phyloP scores from a whole-genome alignment of 139 green algal genomes.

The Zygnema cylindricum region DNA sequence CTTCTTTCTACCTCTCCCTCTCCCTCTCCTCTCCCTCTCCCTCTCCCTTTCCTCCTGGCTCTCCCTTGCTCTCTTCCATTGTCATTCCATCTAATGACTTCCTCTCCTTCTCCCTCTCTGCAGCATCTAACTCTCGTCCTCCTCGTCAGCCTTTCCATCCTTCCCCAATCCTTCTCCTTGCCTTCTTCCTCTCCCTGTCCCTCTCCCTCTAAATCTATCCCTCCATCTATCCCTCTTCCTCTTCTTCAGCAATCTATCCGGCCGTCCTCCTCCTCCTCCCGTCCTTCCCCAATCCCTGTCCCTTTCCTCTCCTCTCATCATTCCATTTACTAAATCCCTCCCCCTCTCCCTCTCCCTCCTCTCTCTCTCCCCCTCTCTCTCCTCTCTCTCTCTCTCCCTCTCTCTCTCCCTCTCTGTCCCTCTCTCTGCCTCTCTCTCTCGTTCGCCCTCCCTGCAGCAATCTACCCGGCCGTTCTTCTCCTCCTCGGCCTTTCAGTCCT shows the following conservation, averaged over 20 bases:
- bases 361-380: not conserved
- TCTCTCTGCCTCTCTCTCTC: not conserved
- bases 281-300: not conserved
- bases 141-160: not conserved
- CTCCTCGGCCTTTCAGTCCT: slow-evolving; percentile 35
- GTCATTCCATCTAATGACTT: not conserved
- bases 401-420: not conserved
- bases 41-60: not conserved
- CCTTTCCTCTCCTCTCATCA: not conserved
- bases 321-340: not conserved
- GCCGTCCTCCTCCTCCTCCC: slow-evolving; percentile 29
- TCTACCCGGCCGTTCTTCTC: slow-evolving; percentile 9
- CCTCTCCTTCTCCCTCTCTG: not conserved
- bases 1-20: not conserved
- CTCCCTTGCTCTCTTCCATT: not conserved
- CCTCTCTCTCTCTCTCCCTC: not conserved
- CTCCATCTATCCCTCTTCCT: slow-evolving; percentile 12
- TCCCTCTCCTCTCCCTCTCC: not conserved
- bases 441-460: not conserved
- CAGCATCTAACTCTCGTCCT: not conserved
- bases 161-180: not conserved
- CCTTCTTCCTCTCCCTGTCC: not conserved
- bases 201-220: too few relatives aligned
- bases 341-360: not conserved
- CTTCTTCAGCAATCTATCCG: too few relatives aligned